These are phyloP conservation scores for Verticillium albo-atrum DNA, from an alignment of 2,329 filamentous ascomycete species.

Conservation along the genomic window DNA sequence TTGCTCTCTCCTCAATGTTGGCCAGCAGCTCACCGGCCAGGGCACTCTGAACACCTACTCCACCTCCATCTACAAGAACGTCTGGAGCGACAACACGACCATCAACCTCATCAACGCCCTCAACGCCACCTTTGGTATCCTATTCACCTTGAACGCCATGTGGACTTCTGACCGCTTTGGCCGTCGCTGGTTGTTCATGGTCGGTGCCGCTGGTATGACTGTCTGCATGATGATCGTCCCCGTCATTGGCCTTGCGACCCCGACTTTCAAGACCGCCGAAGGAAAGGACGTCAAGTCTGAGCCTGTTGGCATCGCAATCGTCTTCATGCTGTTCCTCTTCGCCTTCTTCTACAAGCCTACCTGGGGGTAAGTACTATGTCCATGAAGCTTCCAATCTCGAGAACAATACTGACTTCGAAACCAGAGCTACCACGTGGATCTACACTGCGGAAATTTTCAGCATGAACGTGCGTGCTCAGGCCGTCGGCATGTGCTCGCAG, in stretches of 20 bases:
- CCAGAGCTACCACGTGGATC: constrained; percentile 49
- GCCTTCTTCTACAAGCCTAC: constrained; percentile 66
- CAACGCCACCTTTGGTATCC: constrained; percentile 67
- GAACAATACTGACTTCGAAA: not conserved
- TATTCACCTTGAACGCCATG: constrained; percentile 69
- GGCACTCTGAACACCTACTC: constrained; percentile 70
- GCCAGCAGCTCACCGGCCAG: constrained; percentile 69
- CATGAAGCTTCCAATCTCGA: not conserved
- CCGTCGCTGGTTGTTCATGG: constrained; percentile 64
- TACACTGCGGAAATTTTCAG: constrained; percentile 67
- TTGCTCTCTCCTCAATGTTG: constrained; percentile 63
- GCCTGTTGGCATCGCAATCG: constrained; percentile 61
- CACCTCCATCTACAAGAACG: constrained; percentile 69
- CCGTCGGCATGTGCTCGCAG: constrained; percentile 61
- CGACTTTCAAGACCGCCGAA: constrained; percentile 33
- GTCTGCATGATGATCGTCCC: constrained; percentile 64
- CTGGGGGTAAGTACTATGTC: constrained; percentile 40
- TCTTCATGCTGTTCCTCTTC: constrained; percentile 63
- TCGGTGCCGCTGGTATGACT: constrained; percentile 65
- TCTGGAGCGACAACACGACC: constrained; percentile 53
- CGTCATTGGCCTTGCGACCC: constrained; percentile 42
- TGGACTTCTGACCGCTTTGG: constrained; percentile 72
- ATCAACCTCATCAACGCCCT: constrained; percentile 72
- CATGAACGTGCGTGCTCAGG: constrained; percentile 68
- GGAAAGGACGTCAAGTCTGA: constrained; percentile 46